Conservation (phyloP, 2,329 filamentous ascomycete species). For the Colletotrichum sp. region DNA sequence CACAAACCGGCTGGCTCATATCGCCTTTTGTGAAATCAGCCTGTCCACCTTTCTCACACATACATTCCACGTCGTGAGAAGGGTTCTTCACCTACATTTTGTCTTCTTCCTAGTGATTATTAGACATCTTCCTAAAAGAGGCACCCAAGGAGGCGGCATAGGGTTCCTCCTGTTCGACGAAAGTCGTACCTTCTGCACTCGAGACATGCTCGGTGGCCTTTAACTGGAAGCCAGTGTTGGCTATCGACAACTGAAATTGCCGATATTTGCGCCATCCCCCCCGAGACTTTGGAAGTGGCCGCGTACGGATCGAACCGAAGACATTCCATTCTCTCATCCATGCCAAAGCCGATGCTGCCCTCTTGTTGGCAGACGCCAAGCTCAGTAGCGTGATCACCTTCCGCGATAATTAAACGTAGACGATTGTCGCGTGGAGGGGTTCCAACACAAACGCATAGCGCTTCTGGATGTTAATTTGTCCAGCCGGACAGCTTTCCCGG, state of each 20-base stretch:
- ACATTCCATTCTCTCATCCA: background rate
- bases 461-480: background rate
- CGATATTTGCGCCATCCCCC: background rate
- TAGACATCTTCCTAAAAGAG: background rate
- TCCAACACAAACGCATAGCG: background rate
- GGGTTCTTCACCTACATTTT: background rate
- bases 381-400: background rate
- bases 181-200: background rate
- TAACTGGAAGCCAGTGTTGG: background rate
- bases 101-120: background rate
- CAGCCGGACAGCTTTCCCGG: background rate
- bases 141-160: background rate
- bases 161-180: background rate
- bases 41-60: background rate
- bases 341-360: background rate
- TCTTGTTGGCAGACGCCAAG: background rate
- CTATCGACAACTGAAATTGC: background rate
- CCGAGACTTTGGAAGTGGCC: background rate
- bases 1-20: background rate
- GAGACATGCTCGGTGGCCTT: background rate
- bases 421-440: background rate
- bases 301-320: background rate
- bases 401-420: background rate
- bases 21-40: background rate
- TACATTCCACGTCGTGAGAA: background rate